These are phyloP conservation scores for Mycena pura DNA, from an alignment of 768 basidiomycete genomes.

Conservation along the genomic window DNA sequence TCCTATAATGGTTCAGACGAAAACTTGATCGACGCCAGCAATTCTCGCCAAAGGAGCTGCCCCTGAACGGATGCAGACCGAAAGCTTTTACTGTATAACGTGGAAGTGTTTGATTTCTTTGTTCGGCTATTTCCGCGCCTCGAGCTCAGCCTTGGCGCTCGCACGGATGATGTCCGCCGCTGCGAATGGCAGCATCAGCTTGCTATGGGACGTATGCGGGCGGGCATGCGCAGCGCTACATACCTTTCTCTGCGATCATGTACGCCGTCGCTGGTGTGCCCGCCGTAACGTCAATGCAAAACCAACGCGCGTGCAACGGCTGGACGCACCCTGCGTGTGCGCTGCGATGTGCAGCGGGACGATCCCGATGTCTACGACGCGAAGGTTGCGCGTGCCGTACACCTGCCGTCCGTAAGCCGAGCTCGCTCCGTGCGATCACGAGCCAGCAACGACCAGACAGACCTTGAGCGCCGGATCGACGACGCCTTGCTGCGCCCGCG, in stretches of 20 bases:
- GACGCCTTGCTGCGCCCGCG: not conserved
- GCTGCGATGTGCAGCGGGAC: slow-evolving; percentile 5
- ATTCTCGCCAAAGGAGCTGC: no score
- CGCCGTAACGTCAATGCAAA: not conserved
- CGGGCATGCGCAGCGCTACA: no score
- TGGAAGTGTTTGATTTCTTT: no score
- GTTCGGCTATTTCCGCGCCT: no score
- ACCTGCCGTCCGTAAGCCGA: not conserved
- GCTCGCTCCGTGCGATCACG: not conserved
- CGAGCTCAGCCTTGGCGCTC: no score
- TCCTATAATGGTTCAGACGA: no score
- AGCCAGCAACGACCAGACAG: not conserved
- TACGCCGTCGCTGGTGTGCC: slow-evolving; percentile 46
- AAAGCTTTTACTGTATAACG: no score
- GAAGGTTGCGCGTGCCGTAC: not conserved
- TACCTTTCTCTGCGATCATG: slow-evolving; percentile 56
- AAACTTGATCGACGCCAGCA: no score
- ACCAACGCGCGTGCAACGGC: not conserved
- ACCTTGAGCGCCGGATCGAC: slow-evolving; percentile 2
- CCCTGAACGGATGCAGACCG: no score
- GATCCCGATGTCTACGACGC: not conserved
- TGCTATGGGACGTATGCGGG: no score
- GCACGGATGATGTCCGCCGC: no score
- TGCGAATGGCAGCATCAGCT: no score
- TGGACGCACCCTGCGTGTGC: slow-evolving; percentile 13